Evolutionary conservation across 768 basidiomycete species (phyloP), one percentile per base, ranked within the genome.

Genomic region (Tremella yokohamensis): DNA sequence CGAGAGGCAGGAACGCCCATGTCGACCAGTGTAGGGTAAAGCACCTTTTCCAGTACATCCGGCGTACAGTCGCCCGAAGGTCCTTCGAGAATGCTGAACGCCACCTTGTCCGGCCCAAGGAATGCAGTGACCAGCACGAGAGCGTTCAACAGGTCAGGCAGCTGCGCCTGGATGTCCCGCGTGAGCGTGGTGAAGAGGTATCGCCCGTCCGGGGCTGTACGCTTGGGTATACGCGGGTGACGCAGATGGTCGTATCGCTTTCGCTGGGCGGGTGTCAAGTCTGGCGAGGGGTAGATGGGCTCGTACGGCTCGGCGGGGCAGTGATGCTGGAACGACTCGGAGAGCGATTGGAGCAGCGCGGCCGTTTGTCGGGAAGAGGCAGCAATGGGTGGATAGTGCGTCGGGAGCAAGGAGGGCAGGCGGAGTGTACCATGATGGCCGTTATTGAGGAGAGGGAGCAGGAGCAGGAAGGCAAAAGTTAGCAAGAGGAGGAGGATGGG

Each of bases 21-120:
- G 2, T 59, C 47, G 0, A 58, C 29, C 0, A 75, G 60, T 1
- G 66, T 25, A 1, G 75, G 72, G 3, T 63, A 25, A 1, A 76
- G 57, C 20, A 66, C 64, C 18, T 54, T 40, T 11, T 60, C 55
- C 19, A 76, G 52, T 3, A 68, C 56, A 6, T 53, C 26, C 13
- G 75, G 60, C 8, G 75, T 75, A 15, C 65, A 58, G 47, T 76
- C 75, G 37, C 55, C 54, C 7, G 68, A 70, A 0, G 75, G 75
- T 50, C 75, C 75, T 63, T 76, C 75, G 18, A 75, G 59, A 22
- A 76, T 68, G 3, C 66, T 66, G 52, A 76, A 69, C 9, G 64
- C 51, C 24, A 74, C 40, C 11, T 57, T 45, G 12, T 57, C 47
- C 1, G 68, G 37, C 7, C 72, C 71, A 29, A 76, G 68, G 40